Evolutionary conservation across 345 rosid genomes (phyloP).

Genomic region (Isatis tinctoria): DNA sequence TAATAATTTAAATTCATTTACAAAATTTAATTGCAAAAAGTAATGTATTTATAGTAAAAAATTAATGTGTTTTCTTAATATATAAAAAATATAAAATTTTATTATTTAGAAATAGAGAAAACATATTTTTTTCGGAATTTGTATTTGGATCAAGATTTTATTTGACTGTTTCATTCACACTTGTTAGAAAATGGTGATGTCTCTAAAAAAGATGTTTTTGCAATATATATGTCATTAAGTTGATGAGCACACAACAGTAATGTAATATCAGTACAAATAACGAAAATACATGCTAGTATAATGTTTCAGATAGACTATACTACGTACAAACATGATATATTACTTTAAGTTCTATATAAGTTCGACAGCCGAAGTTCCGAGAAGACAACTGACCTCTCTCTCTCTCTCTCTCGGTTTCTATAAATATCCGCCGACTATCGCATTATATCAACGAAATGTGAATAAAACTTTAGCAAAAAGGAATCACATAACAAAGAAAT

Average conservation of each 20-base stretch:
- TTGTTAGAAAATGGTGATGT: neutral
- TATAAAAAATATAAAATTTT: too few relatives aligned
- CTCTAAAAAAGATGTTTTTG: neutral
- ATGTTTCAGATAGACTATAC: neutral
- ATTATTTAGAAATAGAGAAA: too few relatives aligned
- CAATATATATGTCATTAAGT: neutral
- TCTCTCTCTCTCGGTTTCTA: slow-evolving; percentile 14
- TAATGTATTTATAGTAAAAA: too few relatives aligned
- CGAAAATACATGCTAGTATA: neutral
- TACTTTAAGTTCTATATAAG: neutral
- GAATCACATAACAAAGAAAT: neutral
- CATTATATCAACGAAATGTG: neutral
- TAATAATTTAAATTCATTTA: too few relatives aligned
- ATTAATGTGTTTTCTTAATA: too few relatives aligned
- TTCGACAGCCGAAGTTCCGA: neutral
- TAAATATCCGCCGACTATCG: slow-evolving; percentile 5
- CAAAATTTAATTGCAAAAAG: too few relatives aligned
- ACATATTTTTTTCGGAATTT: neutral
- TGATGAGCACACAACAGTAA: neutral
- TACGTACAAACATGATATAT: neutral
- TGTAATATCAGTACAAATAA: neutral
- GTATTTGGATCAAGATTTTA: neutral
- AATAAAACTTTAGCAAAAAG: neutral
- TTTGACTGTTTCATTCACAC: neutral
- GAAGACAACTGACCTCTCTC: neutral